Conservation (phyloP, 225 moss, liverwort and hornwort species). For the Physcomitrellopsis africana region DNA sequence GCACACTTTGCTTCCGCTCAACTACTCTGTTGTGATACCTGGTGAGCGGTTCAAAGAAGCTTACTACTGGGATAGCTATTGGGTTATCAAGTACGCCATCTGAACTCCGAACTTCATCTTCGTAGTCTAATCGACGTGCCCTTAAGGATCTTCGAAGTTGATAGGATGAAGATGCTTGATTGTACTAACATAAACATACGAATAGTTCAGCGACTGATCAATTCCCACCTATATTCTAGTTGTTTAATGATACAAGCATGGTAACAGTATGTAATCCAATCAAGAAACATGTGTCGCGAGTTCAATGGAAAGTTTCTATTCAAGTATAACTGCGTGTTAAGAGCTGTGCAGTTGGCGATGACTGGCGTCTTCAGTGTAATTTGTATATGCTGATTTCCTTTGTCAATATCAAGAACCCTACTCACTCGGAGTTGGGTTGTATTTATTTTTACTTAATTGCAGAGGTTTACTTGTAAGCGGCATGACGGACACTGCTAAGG, state of each 20-base stretch:
- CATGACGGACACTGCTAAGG: constrained; percentile 42
- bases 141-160: constrained; percentile 5
- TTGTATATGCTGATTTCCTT: background rate
- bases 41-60: constrained; percentile 62
- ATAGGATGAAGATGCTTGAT: background rate
- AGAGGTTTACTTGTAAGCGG: constrained; percentile 48
- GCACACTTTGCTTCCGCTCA: constrained; percentile 56
- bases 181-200: background rate
- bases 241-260: background rate
- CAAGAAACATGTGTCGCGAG: background rate
- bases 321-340: background rate
- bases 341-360: background rate
- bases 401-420: background rate
- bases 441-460: background rate
- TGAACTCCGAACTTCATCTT: constrained; percentile 8
- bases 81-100: constrained; percentile 55
- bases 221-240: background rate
- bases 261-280: background rate
- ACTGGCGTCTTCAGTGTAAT: background rate
- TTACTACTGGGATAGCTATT: constrained; percentile 79
- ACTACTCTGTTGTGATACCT: constrained; percentile 50
- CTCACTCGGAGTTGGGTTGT: background rate
- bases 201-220: background rate
- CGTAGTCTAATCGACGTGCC: constrained; percentile 5
- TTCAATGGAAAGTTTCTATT: background rate